Percentiles rank a stretch among this genome's conserved stretches.
These are phyloP conservation scores for Salix arbutifolia DNA, from an alignment of 345 rosid genomes.

Conservation along the genomic window DNA sequence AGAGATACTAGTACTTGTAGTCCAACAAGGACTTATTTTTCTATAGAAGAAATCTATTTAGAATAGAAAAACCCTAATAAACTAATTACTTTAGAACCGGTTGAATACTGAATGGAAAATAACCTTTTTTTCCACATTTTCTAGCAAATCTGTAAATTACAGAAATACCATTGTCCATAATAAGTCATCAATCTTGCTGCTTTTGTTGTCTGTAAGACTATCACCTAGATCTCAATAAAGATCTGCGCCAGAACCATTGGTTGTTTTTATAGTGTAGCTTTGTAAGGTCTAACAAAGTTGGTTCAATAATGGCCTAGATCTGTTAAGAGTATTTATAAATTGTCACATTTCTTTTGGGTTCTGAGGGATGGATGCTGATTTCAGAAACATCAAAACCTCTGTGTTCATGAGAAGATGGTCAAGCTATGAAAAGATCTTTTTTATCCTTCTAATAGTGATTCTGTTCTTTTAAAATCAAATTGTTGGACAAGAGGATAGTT, in stretches of 20 bases:
- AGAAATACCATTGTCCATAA: no score
- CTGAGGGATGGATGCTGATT: background rate
- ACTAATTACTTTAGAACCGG: no score
- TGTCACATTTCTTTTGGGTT: background rate
- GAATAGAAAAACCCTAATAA: no score
- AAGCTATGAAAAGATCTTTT: background rate
- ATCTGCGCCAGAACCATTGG: background rate
- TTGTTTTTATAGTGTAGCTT: background rate
- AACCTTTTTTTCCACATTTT: no score
- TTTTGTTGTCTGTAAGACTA: background rate
- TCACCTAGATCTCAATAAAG: background rate
- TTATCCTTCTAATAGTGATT: background rate
- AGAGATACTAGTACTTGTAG: no score
- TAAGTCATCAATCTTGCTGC: no score
- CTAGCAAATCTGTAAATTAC: no score
- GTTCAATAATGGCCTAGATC: background rate
- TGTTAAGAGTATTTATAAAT: background rate
- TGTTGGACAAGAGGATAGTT: background rate
- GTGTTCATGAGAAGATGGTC: background rate
- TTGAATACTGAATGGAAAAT: no score
- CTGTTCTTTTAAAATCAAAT: background rate
- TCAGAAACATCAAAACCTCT: background rate
- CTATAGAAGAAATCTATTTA: no score
- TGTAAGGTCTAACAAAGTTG: background rate
- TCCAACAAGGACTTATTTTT: no score